These are phyloP conservation scores for Poronia punctata DNA, from an alignment of 495 filamentous ascomycete genomes.

Conservation along the genomic window DNA sequence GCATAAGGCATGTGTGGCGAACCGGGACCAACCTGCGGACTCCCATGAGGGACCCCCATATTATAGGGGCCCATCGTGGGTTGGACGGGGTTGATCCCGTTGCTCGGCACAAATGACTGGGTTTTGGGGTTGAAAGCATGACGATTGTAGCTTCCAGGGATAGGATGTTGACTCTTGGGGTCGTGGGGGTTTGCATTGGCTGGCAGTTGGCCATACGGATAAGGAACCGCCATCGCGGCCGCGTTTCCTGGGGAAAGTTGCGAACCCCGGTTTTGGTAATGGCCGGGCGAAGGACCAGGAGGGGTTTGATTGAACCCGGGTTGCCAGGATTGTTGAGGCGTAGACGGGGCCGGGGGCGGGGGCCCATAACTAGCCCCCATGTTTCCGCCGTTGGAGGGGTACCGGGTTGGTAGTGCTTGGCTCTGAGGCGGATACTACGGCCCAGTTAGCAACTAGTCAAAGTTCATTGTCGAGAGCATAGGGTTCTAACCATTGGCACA, in stretches of 20 bases:
- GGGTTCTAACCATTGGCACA: constrained; percentile 31
- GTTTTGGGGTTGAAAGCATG: constrained; percentile 91
- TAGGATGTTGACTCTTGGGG: constrained; percentile 63
- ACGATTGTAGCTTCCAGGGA: constrained; percentile 75
- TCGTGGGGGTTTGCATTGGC: constrained; percentile 58
- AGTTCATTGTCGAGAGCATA: no score
- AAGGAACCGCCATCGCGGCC: constrained; percentile 43
- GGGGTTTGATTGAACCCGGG: constrained; percentile 26
- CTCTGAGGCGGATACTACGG: constrained; percentile 22
- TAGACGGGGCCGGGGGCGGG: constrained; percentile 30
- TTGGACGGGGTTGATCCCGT: constrained; percentile 38
- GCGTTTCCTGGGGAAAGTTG: constrained; percentile 30
- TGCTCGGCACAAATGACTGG: constrained; percentile 74
- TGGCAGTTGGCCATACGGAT: constrained; percentile 72
- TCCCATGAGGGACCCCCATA: constrained; percentile 31
- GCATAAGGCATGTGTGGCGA: constrained; percentile 37
- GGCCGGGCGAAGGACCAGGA: constrained; percentile 9
- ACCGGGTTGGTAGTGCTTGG: constrained; percentile 24
- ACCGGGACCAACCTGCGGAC: constrained; percentile 39
- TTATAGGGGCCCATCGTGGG: constrained; percentile 25
- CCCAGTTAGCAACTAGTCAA: constrained; percentile 5
- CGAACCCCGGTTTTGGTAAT: constrained; percentile 17
- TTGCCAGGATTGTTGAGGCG: constrained; percentile 31
- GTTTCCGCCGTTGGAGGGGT: constrained; percentile 28
- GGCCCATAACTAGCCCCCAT: constrained; percentile 37